These are phyloP conservation scores for Scedosporium apiospermum DNA, from an alignment of 2,329 filamentous ascomycete species.

Conservation along the genomic window DNA sequence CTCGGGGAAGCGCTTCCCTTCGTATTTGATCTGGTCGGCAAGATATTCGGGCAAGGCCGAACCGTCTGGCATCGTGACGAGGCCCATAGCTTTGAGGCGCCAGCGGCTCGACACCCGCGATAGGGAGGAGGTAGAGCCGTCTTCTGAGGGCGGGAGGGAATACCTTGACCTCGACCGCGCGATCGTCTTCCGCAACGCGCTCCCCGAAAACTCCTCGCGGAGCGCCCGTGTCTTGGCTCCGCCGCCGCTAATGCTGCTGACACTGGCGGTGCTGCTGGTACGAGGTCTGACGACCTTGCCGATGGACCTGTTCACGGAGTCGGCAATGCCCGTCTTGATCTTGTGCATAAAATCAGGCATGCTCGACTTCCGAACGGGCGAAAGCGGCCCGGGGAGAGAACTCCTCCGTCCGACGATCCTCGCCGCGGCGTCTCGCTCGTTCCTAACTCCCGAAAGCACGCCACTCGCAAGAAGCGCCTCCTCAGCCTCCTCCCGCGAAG, in stretches of 20 bases:
- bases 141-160: background rate
- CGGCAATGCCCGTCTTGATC: background rate
- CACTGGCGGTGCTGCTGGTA: background rate
- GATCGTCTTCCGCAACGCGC: constrained; percentile 1
- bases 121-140: constrained; percentile 13
- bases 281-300: background rate
- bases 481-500: constrained; percentile 12
- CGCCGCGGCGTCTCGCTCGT: constrained; percentile 25
- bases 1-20: constrained; percentile 28
- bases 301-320: background rate
- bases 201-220: constrained; percentile 18
- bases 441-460: constrained; percentile 28
- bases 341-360: constrained; percentile 3
- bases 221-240: constrained; percentile 26
- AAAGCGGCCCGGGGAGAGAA: background rate
- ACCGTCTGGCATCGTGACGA: constrained; percentile 44
- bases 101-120: constrained; percentile 34
- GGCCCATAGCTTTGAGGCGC: constrained; percentile 38
- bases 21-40: constrained; percentile 32
- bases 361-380: background rate
- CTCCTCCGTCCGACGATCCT: constrained; percentile 18
- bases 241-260: constrained; percentile 9
- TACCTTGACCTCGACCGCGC: constrained; percentile 3
- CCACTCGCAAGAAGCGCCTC: constrained; percentile 31
- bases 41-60: constrained; percentile 42